Base-by-base conservation (phyloP, 208 protist species). In the Leishmania guyanensis region DNA sequence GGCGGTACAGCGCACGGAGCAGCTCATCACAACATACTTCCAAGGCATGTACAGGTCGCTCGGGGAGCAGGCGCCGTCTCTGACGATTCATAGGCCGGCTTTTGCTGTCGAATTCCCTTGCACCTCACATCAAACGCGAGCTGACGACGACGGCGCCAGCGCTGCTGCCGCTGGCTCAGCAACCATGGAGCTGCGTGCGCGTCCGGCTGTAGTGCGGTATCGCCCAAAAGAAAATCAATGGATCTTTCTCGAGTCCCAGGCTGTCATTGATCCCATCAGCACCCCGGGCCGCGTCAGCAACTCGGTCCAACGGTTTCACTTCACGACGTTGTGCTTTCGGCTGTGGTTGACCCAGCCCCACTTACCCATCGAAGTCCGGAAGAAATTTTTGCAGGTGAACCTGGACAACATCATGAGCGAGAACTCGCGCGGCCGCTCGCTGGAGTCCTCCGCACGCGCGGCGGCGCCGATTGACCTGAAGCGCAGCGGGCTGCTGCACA, bases 161-260 rank as follows among this genome's bases (percentile, higher is more conserved):
- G 5, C 39, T 53, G 46, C 39, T 53, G 68, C 43, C 12, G 29
- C 72, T 36, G 51, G 9, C 22, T 43, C 48, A 53, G 73, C 66
- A 46, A 50, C 75, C 22, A 60, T 91, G 43, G 69, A 89, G 73
- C 86, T 97, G 50, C 89, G 91, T 17, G 92, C 92, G 9, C 89
- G 94, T 8, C 94, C 94, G 4, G 81, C 83, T 2, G 91, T 96
- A 33, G 36, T 97, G 36, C 92, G 94, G 14, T 97, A 93, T 75
- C 90, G 94, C 6, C 92, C 94, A 12, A 95, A 95, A 78, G 94
- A 97, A 33, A 96, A 96, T 78, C 94, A 97, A 77, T 97, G 94
- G 94, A 92, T 97, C n/a, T 90, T 97, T 62, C 77, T 97, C 29
- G 91, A 96, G 80, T 74, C 91, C 8, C 87, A 93, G 77, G 91